Evolutionary conservation across 2,329 filamentous ascomycete species (phyloP).

Genomic region (Colletotrichum sp.): DNA sequence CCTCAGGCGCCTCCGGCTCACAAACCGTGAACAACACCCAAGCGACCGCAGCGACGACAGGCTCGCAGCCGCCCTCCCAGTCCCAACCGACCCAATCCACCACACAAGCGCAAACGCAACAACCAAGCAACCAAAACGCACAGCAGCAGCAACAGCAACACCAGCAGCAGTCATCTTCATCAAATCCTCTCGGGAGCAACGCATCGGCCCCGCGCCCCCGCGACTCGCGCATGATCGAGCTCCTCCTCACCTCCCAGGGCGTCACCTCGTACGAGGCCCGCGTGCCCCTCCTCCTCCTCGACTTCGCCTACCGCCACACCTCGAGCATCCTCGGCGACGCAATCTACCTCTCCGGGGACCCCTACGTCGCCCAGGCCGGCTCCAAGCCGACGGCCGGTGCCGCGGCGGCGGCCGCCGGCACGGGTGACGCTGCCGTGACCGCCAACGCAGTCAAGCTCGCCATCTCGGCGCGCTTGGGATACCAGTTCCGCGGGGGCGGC

Average conservation of each 20-base stretch:
- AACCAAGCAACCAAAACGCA: background rate
- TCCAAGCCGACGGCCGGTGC: constrained; percentile 57
- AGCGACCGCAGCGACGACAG: constrained; percentile 28
- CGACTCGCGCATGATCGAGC: constrained; percentile 80
- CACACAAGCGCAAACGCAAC: constrained; percentile 23
- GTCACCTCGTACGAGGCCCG: constrained; percentile 82
- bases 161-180: background rate
- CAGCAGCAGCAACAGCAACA: background rate
- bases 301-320: constrained; percentile 86
- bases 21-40: constrained; percentile 42
- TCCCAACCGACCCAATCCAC: constrained; percentile 15
- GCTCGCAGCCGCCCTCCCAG: constrained; percentile 15
- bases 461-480: constrained; percentile 70
- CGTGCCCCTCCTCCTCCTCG: constrained; percentile 81
- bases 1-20: constrained; percentile 41
- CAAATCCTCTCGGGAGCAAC: constrained; percentile 28
- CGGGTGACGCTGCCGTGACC: constrained; percentile 61
- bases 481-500: constrained; percentile 68
- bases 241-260: constrained; percentile 79
- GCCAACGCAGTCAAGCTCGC: constrained; percentile 75
- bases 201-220: constrained; percentile 66
- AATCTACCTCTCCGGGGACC: constrained; percentile 71
- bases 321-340: constrained; percentile 74
- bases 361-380: constrained; percentile 66
- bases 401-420: constrained; percentile 47